Evolutionary conservation across 805 yeast genomes (phyloP), one percentile per base, ranked within the genome.

Genomic region (Ogataea ganodermae): DNA sequence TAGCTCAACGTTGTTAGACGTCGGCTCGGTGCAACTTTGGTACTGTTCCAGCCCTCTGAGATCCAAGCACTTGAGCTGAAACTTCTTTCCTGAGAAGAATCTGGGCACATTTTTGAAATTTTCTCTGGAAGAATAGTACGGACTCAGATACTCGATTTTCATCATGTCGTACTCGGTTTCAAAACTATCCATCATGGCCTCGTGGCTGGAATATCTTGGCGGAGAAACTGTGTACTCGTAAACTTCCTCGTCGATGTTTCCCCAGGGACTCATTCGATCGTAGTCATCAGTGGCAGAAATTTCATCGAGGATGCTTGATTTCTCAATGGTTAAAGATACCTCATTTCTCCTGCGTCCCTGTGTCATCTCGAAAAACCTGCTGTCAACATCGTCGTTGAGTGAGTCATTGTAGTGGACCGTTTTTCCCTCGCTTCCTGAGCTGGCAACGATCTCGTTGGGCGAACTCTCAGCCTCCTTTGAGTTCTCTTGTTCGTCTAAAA

Each of bases 71-170:
- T 66, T 62, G 1, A 86, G 64, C 1, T 66, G 68, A 51, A 82
- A 81, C 53, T 76, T 79, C 50, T 75, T 80, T 5, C 90, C 91
- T 1, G 91, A 91, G 65, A 80, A 83, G 0, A 78, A 65, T 45
- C 84, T 76, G 0, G 92, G 83, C 9, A 65, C 63, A 5, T 63
- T 57, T 1, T 79, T 83, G 6, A 76, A 67, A 55, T 88, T 91
- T 1, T 63, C 57, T 0, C 70, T 55, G 13, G 75, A 72, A 22
- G 82, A 75, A 55, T 80, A 91, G 53, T 67, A 80, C 0, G 97
- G 96, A 51, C 79, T 85, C 1, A 56, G 48, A 59, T 85, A 84
- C 12, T 80, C 74, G 12, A 79, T 65, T 52, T 76, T 72, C 2
- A 86, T 74, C 12, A 75, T 55, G 0, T 82, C 83, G 21, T 61